A percentile compares a stretch with the other conserved stretches of the same genome.
These are phyloP conservation scores for Leccinum subtestaceum DNA, from an alignment of 768 basidiomycete species.

Conservation along the genomic window DNA sequence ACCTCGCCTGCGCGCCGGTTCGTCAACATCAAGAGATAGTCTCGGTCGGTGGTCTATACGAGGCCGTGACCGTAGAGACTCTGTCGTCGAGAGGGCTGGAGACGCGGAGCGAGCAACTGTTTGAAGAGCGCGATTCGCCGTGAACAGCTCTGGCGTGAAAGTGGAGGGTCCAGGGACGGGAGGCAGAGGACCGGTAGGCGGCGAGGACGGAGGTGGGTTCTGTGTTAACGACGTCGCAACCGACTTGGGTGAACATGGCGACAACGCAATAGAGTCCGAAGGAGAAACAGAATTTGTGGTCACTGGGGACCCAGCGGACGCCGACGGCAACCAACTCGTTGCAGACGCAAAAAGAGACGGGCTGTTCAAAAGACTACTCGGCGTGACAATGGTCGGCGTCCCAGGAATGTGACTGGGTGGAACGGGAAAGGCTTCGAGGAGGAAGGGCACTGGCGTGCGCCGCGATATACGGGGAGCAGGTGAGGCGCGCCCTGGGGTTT, in stretches of 20 bases:
- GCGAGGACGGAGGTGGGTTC: slow-evolving; percentile 58
- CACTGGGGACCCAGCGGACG: slow-evolving; percentile 3
- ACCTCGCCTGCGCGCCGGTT: slow-evolving; percentile 14
- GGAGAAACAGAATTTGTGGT: slow-evolving; percentile 1
- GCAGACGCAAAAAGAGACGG: slow-evolving; percentile 16
- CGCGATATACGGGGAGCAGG: slow-evolving; percentile 28
- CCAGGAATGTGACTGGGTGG: slow-evolving; percentile 36
- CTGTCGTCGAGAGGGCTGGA: slow-evolving; percentile 21
- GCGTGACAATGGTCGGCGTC: slow-evolving; percentile 13
- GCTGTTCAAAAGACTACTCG: slow-evolving; percentile 6
- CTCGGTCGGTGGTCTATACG: slow-evolving; percentile 18
- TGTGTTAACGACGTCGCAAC: slow-evolving; percentile 5
- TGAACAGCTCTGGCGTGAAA: slow-evolving; percentile 46
- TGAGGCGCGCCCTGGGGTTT: slow-evolving; percentile 23
- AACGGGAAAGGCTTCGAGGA: slow-evolving; percentile 37
- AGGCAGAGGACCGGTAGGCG: slow-evolving; percentile 58
- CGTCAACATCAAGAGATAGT: slow-evolving; percentile 13
- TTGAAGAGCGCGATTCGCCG: slow-evolving; percentile 37
- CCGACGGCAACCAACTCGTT: slow-evolving; percentile 2
- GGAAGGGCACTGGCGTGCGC: slow-evolving; percentile 33
- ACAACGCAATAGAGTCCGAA: slow-evolving; percentile 3
- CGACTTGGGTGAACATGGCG: slow-evolving; percentile 18
- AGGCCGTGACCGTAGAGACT: slow-evolving; percentile 17
- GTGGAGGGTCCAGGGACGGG: slow-evolving; percentile 64
- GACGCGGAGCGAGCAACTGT: slow-evolving; percentile 21